A percentile compares a stretch with the other conserved stretches of the same genome.
Evolutionary conservation across 2,329 filamentous ascomycete species (phyloP).

Genomic region (Aspergillus sp.): DNA sequence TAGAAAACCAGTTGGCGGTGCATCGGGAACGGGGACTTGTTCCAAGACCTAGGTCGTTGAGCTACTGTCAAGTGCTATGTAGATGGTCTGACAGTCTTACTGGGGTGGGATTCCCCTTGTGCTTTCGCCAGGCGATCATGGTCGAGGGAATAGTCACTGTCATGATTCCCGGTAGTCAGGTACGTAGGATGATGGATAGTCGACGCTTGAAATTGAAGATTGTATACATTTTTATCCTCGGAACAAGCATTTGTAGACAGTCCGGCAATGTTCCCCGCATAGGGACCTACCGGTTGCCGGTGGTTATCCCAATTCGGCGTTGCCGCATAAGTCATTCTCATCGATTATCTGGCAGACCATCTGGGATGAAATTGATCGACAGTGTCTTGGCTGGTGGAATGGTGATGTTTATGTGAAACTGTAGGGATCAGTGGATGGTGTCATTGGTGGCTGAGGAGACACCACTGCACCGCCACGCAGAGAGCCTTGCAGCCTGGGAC

Average conservation of each 20-base stretch:
- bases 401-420: too few relatives aligned
- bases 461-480: too few relatives aligned
- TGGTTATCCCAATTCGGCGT: not conserved
- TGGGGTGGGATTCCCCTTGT: conserved; percentile 10
- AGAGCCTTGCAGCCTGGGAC: not conserved
- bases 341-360: not conserved
- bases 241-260: too few relatives aligned
- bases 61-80: not conserved
- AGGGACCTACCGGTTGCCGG: not conserved
- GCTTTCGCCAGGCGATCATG: conserved; percentile 15
- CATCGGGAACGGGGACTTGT: conserved; percentile 8
- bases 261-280: not conserved
- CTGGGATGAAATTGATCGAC: not conserved
- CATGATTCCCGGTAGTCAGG: not conserved
- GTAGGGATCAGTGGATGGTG: too few relatives aligned
- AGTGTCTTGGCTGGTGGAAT: not conserved
- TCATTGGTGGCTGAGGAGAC: too few relatives aligned
- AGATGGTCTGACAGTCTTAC: not conserved
- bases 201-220: not conserved
- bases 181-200: not conserved
- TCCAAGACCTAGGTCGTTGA: conserved; percentile 8
- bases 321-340: not conserved
- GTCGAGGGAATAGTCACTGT: not conserved
- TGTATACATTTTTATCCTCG: too few relatives aligned
- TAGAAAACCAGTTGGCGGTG: conserved; percentile 4